Evolutionary conservation across 345 rosid species (phyloP).

Genomic region (Ceriops tagal): DNA sequence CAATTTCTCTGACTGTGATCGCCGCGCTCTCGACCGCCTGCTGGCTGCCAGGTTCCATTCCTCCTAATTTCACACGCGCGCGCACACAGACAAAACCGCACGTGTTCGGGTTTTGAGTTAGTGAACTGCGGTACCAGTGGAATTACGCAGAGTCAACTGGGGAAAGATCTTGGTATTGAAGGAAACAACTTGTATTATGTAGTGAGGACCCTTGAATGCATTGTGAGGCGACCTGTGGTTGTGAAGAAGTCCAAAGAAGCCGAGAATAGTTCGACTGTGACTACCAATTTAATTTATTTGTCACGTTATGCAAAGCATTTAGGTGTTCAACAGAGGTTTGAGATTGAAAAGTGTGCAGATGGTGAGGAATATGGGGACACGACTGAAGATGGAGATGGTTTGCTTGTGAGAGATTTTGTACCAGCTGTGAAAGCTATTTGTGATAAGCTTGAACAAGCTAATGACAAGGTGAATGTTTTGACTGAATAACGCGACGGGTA

Average conservation of each 20-base stretch:
- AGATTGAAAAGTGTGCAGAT: conserved; percentile 39
- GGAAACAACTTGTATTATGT: conserved; percentile 70
- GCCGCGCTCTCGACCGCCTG: conserved; percentile 56
- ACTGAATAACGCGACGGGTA: too few relatives aligned
- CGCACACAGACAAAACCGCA: not conserved
- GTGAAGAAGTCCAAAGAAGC: conserved; percentile 62
- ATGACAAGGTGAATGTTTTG: conserved; percentile 53
- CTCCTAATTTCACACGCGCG: not conserved
- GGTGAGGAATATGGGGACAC: conserved; percentile 25
- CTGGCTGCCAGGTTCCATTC: conserved; percentile 49
- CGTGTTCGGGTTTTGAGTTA: not conserved
- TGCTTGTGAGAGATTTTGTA: conserved; percentile 50
- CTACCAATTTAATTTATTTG: too few relatives aligned
- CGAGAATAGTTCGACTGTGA: conserved; percentile 46
- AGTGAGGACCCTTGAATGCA: conserved; percentile 66
- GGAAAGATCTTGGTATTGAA: conserved; percentile 68
- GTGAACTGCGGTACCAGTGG: conserved; percentile 53
- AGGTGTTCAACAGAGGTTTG: too few relatives aligned
- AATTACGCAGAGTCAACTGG: conserved; percentile 68
- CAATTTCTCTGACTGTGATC: conserved; percentile 41
- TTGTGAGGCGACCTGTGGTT: conserved; percentile 67
- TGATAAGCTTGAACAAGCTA: conserved; percentile 73
- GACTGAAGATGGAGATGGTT: conserved; percentile 33
- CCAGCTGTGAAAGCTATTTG: conserved; percentile 81
- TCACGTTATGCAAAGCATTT: too few relatives aligned